Base-by-base conservation (phyloP, 768 basidiomycete species). In the Chalciporus pseudorubinellus region DNA sequence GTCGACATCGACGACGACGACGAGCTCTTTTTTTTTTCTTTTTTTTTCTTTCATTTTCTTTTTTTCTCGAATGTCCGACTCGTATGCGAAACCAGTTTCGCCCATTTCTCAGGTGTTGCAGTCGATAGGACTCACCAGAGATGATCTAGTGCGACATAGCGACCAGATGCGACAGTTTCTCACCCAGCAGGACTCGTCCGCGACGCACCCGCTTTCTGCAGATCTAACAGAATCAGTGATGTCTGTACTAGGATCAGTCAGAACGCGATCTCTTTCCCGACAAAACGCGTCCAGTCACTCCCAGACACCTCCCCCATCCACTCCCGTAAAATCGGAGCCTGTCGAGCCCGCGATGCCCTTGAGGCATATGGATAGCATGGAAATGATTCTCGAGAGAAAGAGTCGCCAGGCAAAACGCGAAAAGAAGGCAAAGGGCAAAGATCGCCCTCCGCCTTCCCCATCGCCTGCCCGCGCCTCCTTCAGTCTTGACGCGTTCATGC, bases 121-220 rank as follows among this genome's bases (percentile, higher is more conserved):
- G 59, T 81, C 82, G 16, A 76, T 91, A 38, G 87, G 88, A 46
- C 77, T 91, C 63, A 89, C 89, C 58, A 80, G 86, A 68, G 83
- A 87, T 61, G 89, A 90, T 70, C 73, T 91, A 50, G 66, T 75
- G 59, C 77, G 80, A 64, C 85, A 81, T 63, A 88, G 84, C 61
- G 78, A 85, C 71, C 80, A 89, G 66, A 90, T 91, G 88, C 84
- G 87, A 46, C 82, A 82, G 59, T 89, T 88, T 73, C 76, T 89
- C 58, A 84, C 80, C 29, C 70, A 81, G 26, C 77, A 83, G 62
- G 72, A 73, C 60, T 63, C 71, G 46, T 65, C 67, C 50, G 66
- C 77, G 69, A 68, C 76, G 68, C 77, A 77, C 70, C 74, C 62
- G 55, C 72, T 58, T 70, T 70, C 59, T 61, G 52, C 44, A 51